Evolutionary conservation across 176 grass and related monocot genomes (phyloP), one percentile per base, ranked within the genome.

Genomic region (Cenchrus fungigraminus): DNA sequence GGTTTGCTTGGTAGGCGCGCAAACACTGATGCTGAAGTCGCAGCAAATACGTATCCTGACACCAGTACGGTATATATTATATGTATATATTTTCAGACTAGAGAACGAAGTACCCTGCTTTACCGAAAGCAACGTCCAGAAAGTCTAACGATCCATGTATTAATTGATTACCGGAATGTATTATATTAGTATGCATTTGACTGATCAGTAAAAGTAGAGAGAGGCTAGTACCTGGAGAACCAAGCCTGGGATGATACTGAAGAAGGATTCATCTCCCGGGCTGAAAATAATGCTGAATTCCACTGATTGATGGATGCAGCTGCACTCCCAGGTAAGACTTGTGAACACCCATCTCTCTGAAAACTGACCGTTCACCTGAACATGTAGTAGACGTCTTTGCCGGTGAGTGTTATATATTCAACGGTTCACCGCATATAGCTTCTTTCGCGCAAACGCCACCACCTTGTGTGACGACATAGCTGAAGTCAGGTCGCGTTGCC

Each of bases 21-120:
- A 71, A 84, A 80, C 50, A 6, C 76, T 53, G 84, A 84, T 68
- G 84, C 81, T 10, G 62, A 80, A 65, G 88, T 86, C 51, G 68
- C 73, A 90, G 79, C 74, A 65, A 86, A 86, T 86, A 90, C 50
- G 51, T 64, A 47, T 53, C 34, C 51, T 78, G 54, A 52, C 42
- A 55, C 52, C 7, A 57, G 68, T 16, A 82, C 75, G 15, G 8
- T 14, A 64, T 4, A 61, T 16, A 9, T 1, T 14, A 64, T 4
- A 61, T 16, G 9, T 1, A 11, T 62, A n/a, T 64, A 29, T 44
- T 61, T 43, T 45, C 1, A 78, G 56, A 12, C 55, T 13, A 15
- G 37, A 66, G 31, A 5, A 55, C 16, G 53, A 4, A 57, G 16
- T 10, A 5, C 73, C 29, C 32, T 12, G 17, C 79, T 56, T 5